Evolutionary conservation across 225 moss, liverwort and hornwort species (phyloP).

Genomic region (Straminergon stramineum): DNA sequence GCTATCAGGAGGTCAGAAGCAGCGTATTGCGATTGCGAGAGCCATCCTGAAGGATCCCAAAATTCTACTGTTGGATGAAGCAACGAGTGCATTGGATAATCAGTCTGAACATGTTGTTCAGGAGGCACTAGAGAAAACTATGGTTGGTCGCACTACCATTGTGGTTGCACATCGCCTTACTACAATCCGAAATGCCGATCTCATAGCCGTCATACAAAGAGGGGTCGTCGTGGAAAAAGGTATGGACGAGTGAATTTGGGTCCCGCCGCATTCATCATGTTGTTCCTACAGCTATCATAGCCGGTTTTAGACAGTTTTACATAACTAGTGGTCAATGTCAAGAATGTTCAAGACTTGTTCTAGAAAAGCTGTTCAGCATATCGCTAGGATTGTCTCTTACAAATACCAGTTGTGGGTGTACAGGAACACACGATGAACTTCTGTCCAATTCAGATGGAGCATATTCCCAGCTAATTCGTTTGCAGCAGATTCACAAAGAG

Average conservation of each 20-base stretch:
- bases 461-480: conserved; percentile 65
- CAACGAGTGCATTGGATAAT: conserved; percentile 94
- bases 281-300: background rate
- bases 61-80: conserved; percentile 85
- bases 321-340: background rate
- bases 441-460: conserved; percentile 53
- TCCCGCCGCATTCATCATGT: background rate
- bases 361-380: background rate
- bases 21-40: conserved; percentile 90
- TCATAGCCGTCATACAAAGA: conserved; percentile 83
- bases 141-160: conserved; percentile 81
- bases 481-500: conserved; percentile 48
- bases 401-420: background rate
- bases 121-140: conserved; percentile 78
- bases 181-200: conserved; percentile 79
- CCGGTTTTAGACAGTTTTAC: background rate
- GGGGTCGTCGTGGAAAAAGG: conserved; percentile 91
- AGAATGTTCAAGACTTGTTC: background rate
- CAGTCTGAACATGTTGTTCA: conserved; percentile 83
- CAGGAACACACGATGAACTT: conserved; percentile 78
- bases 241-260: background rate
- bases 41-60: conserved; percentile 84
- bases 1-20: conserved; percentile 95
- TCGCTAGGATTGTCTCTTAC: background rate
- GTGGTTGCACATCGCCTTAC: conserved; percentile 89